phyloP scores from a whole-genome alignment of 345 rosid species.

The Linum tenue region DNA sequence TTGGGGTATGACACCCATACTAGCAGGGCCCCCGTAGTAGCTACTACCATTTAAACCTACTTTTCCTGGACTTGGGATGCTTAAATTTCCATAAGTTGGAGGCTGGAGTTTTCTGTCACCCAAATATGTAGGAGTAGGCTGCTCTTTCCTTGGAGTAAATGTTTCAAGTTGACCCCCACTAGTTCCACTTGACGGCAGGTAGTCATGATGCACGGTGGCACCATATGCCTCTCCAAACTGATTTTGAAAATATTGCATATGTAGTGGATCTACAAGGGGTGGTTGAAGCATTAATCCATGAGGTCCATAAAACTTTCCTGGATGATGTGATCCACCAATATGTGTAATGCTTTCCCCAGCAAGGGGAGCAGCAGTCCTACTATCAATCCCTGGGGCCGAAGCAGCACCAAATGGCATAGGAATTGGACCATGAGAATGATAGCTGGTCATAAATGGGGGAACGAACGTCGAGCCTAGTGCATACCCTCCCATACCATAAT shows the following conservation, averaged over 20 bases:
- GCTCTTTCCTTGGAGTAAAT: constrained; percentile 7
- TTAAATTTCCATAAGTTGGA: constrained; percentile 9
- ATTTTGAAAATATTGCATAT: constrained; percentile 19
- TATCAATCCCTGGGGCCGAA: constrained; percentile 14
- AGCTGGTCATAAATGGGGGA: constrained; percentile 18
- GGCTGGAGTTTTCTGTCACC: constrained; percentile 13
- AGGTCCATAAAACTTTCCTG: constrained; percentile 7
- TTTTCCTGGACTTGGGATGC: constrained; percentile 15
- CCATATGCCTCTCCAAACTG: constrained; percentile 17
- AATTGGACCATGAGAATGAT: constrained; percentile 18
- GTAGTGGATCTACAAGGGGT: constrained; percentile 18
- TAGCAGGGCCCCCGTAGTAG: constrained; percentile 13
- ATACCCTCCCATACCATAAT: constrained; percentile 15
- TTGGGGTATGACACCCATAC: constrained; percentile 16
- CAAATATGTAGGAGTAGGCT: constrained; percentile 7
- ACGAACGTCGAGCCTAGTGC: constrained; percentile 16
- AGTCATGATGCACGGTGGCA: constrained; percentile 13
- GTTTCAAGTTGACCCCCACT: constrained; percentile 9
- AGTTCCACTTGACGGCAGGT: constrained; percentile 1
- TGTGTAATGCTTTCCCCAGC: constrained; percentile 6
- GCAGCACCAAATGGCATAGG: constrained; percentile 17
- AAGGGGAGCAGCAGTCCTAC: constrained; percentile 15
- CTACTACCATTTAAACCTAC: constrained; percentile 9
- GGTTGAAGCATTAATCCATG: constrained; percentile 17
- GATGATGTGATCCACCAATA: neutral